These are phyloP conservation scores for Boletus eberwhitei DNA, from an alignment of 768 basidiomycete genomes.

Conservation along the genomic window DNA sequence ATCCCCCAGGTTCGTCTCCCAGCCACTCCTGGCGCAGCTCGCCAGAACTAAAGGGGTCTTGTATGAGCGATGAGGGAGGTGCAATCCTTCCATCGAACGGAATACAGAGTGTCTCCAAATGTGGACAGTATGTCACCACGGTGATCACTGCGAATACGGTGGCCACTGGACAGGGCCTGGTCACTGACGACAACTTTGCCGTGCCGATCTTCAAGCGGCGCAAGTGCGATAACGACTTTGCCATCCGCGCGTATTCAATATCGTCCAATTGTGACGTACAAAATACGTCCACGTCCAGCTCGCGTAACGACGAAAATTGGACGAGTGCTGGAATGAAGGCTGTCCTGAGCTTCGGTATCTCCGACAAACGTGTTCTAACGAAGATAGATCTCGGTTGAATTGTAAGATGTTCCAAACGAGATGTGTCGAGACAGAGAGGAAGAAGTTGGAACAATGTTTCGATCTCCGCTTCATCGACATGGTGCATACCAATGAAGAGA, in stretches of 20 bases:
- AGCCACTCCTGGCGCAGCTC: not conserved
- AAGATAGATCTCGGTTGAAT: not conserved
- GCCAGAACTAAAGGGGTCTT: too few relatives aligned
- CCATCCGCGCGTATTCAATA: not conserved
- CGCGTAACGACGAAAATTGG: not conserved
- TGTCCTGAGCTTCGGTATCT: not conserved
- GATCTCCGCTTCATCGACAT: not conserved
- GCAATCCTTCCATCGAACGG: not conserved
- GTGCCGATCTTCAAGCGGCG: not conserved
- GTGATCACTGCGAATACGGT: not conserved
- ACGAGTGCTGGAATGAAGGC: not conserved
- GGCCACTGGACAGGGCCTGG: not conserved
- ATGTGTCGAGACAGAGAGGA: not conserved
- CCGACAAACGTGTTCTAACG: not conserved
- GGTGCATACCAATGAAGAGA: not conserved
- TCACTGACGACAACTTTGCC: not conserved
- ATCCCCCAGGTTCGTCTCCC: too few relatives aligned
- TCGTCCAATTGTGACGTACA: not conserved
- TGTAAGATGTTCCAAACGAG: not conserved
- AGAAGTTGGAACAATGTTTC: not conserved
- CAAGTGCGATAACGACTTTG: not conserved
- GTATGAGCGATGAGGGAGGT: not conserved
- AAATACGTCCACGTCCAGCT: not conserved
- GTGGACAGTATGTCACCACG: not conserved
- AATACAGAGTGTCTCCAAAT: not conserved